Evolutionary conservation across 352 stramenopile genomes (phyloP).

Genomic region (Globisporangium orthogonon): DNA sequence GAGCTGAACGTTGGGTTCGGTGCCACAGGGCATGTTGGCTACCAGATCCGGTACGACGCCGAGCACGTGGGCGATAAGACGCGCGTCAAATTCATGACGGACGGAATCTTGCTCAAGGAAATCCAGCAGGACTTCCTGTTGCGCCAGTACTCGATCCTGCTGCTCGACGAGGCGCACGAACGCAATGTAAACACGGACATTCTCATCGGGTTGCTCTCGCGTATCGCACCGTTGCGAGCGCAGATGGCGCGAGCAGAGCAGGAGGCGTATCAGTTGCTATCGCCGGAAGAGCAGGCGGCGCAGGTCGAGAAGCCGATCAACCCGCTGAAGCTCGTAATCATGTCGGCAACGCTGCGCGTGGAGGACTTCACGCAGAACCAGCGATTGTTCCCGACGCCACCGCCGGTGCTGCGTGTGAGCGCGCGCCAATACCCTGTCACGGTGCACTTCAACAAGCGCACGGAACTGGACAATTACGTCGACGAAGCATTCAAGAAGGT

Average conservation of each 20-base stretch:
- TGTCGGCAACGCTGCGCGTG: constrained; percentile 98
- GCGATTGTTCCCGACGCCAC: constrained; percentile 88
- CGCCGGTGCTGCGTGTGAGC: constrained; percentile 92
- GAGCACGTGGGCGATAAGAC: constrained; percentile 88
- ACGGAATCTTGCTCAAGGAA: constrained; percentile 98
- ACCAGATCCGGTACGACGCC: constrained; percentile 98
- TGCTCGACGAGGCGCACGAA: constrained; percentile 96
- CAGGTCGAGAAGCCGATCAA: constrained; percentile 47
- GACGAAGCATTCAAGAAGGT: constrained; percentile 94
- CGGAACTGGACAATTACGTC: constrained; percentile 97
- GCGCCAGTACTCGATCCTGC: constrained; percentile 70
- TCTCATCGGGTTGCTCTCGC: constrained; percentile 93
- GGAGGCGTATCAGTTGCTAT: constrained; percentile 40
- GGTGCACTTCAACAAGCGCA: constrained; percentile 97
- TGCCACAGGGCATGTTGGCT: constrained; percentile 85
- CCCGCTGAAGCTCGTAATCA: constrained; percentile 89
- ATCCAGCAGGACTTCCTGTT: constrained; percentile 87
- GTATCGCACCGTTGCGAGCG: constrained; percentile 89
- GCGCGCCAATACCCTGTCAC: constrained; percentile 96
- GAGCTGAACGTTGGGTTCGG: constrained; percentile 92
- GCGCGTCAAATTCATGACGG: constrained; percentile 99
- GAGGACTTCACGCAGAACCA: constrained; percentile 96
- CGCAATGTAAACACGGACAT: constrained; percentile 96
- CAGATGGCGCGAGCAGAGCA: constrained; percentile 80
- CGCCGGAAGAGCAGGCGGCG: constrained; percentile 26